Evolutionary conservation across 2,329 filamentous ascomycete species (phyloP).

Genomic region (Trichoderma koningii): DNA sequence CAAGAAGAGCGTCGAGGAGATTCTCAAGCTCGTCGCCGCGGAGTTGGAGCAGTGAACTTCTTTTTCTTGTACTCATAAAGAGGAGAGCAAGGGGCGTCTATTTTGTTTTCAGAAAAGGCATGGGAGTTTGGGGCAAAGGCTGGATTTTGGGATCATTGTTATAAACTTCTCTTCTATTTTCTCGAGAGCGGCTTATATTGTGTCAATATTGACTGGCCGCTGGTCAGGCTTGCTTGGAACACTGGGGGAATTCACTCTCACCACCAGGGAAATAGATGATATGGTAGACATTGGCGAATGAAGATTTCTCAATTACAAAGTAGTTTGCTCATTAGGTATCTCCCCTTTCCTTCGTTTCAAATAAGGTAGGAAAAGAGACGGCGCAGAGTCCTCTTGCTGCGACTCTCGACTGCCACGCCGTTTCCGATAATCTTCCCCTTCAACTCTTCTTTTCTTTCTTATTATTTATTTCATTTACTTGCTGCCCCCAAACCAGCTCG

Average conservation of each 20-base stretch:
- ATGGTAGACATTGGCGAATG: background rate
- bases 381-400: background rate
- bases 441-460: background rate
- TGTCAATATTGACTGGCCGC: background rate
- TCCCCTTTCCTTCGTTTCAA: background rate
- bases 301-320: background rate
- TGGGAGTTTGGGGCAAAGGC: conserved; percentile 15
- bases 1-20: conserved; percentile 72
- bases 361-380: background rate
- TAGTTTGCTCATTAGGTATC: background rate
- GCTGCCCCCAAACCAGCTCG: conserved; percentile 78
- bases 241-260: background rate
- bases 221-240: background rate
- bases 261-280: background rate
- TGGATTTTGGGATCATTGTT: background rate
- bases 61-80: background rate
- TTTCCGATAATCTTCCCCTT: background rate
- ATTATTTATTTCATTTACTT: conserved; percentile 32
- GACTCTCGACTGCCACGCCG: background rate
- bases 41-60: conserved; percentile 39
- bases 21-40: conserved; percentile 75
- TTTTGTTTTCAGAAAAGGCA: conserved; percentile 17
- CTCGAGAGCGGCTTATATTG: background rate
- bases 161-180: background rate
- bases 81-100: conserved; percentile 1